Conservation (phyloP, 176 grass and related monocot genomes). For the Pontederia crassipes region DNA sequence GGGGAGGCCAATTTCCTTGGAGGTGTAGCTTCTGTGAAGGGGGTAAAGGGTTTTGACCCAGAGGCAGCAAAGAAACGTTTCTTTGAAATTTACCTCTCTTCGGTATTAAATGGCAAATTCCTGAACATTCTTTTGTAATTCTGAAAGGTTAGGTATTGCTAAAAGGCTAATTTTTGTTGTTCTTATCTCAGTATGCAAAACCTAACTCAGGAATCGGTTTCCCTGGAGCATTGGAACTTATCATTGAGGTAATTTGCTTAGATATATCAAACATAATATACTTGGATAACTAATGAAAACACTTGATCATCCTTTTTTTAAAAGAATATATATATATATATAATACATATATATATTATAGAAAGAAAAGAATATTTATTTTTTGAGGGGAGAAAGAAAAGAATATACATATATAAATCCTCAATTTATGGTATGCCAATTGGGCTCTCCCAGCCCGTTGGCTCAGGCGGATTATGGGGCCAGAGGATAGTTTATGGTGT, state of each 20-base stretch:
- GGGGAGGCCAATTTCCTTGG: constrained; percentile 98
- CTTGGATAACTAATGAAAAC: neutral
- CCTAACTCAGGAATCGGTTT: constrained; percentile 87
- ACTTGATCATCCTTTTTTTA: neutral
- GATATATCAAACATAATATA: no score
- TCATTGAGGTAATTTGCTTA: constrained; percentile 58
- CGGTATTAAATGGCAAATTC: constrained; percentile 33
- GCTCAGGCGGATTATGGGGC: no score
- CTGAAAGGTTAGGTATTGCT: constrained; percentile 4
- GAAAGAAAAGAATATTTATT: no score
- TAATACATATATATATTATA: no score
- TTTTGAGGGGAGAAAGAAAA: no score
- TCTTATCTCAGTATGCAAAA: constrained; percentile 67
- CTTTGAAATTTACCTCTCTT: constrained; percentile 86
- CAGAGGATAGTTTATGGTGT: no score
- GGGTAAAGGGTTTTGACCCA: constrained; percentile 62
- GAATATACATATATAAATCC: no score
- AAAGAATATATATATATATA: no score
- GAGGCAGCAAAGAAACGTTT: constrained; percentile 69
- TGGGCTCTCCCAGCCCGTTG: no score
- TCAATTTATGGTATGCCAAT: no score
- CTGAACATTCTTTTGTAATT: constrained; percentile 5
- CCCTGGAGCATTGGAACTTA: constrained; percentile 80
- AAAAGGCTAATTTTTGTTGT: constrained; percentile 18
- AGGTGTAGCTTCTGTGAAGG: constrained; percentile 76